Evolutionary conservation across 768 basidiomycete species (phyloP).

Genomic region (Suillus paluster): DNA sequence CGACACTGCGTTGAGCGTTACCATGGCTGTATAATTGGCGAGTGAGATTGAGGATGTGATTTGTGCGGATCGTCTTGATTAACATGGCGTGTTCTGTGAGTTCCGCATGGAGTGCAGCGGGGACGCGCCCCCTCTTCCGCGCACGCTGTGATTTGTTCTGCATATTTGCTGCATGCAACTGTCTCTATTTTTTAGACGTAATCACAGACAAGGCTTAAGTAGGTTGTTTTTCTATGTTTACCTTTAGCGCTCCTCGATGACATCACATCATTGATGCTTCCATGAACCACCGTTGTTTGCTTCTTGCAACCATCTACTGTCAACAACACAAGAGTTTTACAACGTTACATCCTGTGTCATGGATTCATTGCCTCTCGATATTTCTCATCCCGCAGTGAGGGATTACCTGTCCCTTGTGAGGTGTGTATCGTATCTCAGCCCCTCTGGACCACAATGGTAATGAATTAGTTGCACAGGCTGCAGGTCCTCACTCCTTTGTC

Average conservation of each 20-base stretch:
- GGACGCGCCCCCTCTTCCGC: constrained; percentile 48
- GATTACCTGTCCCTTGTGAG: constrained; percentile 71
- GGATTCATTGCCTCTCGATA: constrained; percentile 63
- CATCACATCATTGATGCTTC: constrained; percentile 1
- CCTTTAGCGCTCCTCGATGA: background rate
- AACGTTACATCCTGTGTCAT: constrained; percentile 31
- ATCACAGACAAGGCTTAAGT: too few relatives aligned
- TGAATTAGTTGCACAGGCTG: constrained; percentile 44
- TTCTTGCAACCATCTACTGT: background rate
- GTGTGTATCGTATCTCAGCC: constrained; percentile 26
- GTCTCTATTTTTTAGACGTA: too few relatives aligned
- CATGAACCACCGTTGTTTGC: background rate
- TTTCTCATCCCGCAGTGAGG: constrained; percentile 60
- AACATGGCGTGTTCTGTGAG: constrained; percentile 70
- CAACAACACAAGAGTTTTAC: background rate
- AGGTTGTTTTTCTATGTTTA: constrained; percentile 11
- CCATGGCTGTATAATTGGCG: constrained; percentile 47
- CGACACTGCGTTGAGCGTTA: background rate
- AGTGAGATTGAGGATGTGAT: constrained; percentile 59
- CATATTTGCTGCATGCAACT: too few relatives aligned
- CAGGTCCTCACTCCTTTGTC: constrained; percentile 89
- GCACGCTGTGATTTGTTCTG: background rate
- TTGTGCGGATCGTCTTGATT: constrained; percentile 64
- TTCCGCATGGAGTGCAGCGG: constrained; percentile 62
- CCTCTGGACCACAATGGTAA: background rate